Evolutionary conservation across 257 asterid species (phyloP), one percentile per base, ranked within the genome.

Genomic region (Penstemon newberryi): DNA sequence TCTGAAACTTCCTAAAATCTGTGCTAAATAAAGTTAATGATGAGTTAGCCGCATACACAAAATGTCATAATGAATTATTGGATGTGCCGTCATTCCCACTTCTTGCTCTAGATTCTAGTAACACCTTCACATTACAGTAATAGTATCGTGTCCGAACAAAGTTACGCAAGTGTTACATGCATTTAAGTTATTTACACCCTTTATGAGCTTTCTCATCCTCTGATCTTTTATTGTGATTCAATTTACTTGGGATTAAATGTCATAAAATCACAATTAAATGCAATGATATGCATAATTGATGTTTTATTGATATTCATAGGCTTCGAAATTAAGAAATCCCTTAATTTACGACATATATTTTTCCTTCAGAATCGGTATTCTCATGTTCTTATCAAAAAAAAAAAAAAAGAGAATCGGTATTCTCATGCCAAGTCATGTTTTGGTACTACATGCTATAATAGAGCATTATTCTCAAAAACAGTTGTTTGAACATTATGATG

Each of bases 1-100:
- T 46, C 43, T 42, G 15, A 63, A 67, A 72, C 54, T 64, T 69
- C 73, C 12, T 42, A 53, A 15, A 40, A 73, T 25, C 51, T 73
- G 43, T 49, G n/a, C 5, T 25, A 58, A 43, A 57, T 72, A 62
- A 43, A 66, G 37, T 25, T 42, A 65, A 52, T 60, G 42, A 39
- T 50, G 47, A 15, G 47, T 66, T 18, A 9, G 37, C 63, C 70
- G 60, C 41, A 56, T 8, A 18, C 4, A 58, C 36, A 15, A 39
- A 55, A 18, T 4, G 7, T 5, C 41, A 8, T 9, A 4, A 61
- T 3, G 3, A 25, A 49, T 49, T 49, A 5, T 49, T 49, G 18
- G n/a, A 13, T 1, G 54, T 49, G 54, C 15, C 15, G n/a, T 49
- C n/a, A 49, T 49, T 49, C 18, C 8, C 15, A 9, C 4, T 10